Evolutionary conservation across 257 asterid species (phyloP), one percentile per base, ranked within the genome.

Genomic region (Nicotiana obtusifolia): DNA sequence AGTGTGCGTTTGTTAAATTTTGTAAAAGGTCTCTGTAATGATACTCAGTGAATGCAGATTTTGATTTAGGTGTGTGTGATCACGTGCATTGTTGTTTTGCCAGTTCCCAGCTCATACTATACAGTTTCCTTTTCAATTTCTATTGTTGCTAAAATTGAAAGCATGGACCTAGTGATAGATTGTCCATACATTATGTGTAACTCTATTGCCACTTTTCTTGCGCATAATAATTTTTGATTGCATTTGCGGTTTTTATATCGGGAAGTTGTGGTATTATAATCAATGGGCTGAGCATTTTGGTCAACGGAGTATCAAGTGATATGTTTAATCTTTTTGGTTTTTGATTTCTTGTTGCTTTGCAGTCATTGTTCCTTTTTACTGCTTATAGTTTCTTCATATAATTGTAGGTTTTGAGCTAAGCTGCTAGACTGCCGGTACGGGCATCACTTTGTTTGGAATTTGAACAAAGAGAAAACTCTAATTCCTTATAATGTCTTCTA

Each of bases 401-500:
- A 49, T 49, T 75, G 80, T 75, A 75, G 80, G 61, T 22, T 78
- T 81, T 82, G 79, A 77, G 8, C 78, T 8, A 5, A 76, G 53
- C 65, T 31, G 49, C 66, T 76, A 76, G 78, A 19, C n/a, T 77
- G 19, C 76, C 59, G 4, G 64, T 52, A 52, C 44, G 17, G 10
- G 24, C 17, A 49, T 26, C 80, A 49, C 44, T 16, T 49, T 47
- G 44, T 44, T 49, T 80, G 35, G 66, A 33, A 19, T 66, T 66
- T 80, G 75, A 78, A 37, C 67, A 80, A 61, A 53, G 65, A 77
- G 80, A 80, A 62, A 76, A 75, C 22, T 44, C 52, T 64, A 61
- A 57, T 73, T 53, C 44, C 77, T 66, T 80, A 86, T 77, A 85
- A 92, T 92, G 97, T 26, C 95, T 69, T 78, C 90, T 52, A 93